Conservation (phyloP, 345 rosid genomes). For the Eucalyptus pauciflora region DNA sequence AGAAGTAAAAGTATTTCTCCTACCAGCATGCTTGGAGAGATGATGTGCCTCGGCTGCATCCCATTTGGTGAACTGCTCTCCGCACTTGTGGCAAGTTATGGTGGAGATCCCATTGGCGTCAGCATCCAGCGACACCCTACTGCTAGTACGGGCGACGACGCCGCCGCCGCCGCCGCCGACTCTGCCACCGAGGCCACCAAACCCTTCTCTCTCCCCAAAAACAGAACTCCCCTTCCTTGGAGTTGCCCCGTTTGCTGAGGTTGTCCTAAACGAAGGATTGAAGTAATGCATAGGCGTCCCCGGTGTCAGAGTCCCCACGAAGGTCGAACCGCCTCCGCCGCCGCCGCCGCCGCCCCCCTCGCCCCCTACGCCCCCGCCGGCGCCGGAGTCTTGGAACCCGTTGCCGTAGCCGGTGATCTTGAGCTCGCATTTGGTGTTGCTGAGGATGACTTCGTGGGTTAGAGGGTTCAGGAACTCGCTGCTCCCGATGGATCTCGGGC, state of each 20-base stretch:
- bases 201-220: constrained; percentile 39
- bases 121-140: constrained; percentile 47
- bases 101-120: constrained; percentile 43
- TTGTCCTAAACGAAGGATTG: constrained; percentile 45
- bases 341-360: background rate
- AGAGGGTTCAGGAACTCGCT: constrained; percentile 97
- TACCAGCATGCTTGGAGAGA: constrained; percentile 98
- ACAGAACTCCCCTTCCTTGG: constrained; percentile 44
- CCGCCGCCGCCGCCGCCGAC: background rate
- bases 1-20: background rate
- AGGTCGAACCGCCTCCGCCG: constrained; percentile 26
- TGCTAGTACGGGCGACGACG: constrained; percentile 2
- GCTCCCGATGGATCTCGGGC: constrained; percentile 98
- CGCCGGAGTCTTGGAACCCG: background rate
- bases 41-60: constrained; percentile 97
- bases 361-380: constrained; percentile 9
- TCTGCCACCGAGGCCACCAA: constrained; percentile 18
- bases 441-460: constrained; percentile 86
- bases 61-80: constrained; percentile 82
- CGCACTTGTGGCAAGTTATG: constrained; percentile 93
- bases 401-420: constrained; percentile 81
- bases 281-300: constrained; percentile 93
- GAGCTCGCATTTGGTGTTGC: constrained; percentile 91
- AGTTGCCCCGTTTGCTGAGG: constrained; percentile 8
- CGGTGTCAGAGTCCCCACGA: constrained; percentile 77